Evolutionary conservation across 202 grass and related monocot species (phyloP).

Genomic region (Bolboschoenoplectus hybrid): DNA sequence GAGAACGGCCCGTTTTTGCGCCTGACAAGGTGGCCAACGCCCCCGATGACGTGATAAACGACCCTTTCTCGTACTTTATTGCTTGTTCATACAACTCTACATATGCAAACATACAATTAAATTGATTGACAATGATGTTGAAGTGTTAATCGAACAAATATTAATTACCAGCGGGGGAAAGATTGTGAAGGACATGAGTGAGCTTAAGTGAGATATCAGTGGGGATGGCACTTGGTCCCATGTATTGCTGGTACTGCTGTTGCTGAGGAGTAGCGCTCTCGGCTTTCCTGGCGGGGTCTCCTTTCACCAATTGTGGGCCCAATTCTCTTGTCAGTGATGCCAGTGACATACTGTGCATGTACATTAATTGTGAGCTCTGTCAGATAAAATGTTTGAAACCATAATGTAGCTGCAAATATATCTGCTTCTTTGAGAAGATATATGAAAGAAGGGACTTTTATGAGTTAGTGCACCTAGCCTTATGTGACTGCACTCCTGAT

Average conservation of each 20-base stretch:
- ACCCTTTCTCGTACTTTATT: slow-evolving; percentile 90
- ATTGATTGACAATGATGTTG: background rate
- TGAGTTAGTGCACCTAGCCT: background rate
- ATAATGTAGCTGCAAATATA: background rate
- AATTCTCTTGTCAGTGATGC: slow-evolving; percentile 85
- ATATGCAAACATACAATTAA: background rate
- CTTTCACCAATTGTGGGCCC: slow-evolving; percentile 78
- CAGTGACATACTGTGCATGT: slow-evolving; percentile 65
- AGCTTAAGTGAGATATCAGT: slow-evolving; percentile 96
- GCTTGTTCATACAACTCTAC: slow-evolving; percentile 95
- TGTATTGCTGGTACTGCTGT: slow-evolving; percentile 49
- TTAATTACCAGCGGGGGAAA: slow-evolving; percentile 69
- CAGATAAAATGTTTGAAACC: background rate
- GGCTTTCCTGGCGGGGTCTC: slow-evolving; percentile 76
- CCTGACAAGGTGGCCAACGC: slow-evolving; percentile 90
- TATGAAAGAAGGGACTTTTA: background rate
- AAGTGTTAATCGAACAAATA: background rate
- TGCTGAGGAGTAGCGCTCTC: slow-evolving; percentile 27
- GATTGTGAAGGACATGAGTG: slow-evolving; percentile 96
- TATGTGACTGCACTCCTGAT: too few relatives aligned
- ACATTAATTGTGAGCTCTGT: background rate
- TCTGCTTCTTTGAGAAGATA: background rate
- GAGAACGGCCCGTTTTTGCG: slow-evolving; percentile 88
- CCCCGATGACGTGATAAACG: slow-evolving; percentile 73
- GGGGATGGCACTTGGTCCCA: slow-evolving; percentile 60